Conservation (phyloP, 257 asterid species). For the Penstemon newberryi region DNA sequence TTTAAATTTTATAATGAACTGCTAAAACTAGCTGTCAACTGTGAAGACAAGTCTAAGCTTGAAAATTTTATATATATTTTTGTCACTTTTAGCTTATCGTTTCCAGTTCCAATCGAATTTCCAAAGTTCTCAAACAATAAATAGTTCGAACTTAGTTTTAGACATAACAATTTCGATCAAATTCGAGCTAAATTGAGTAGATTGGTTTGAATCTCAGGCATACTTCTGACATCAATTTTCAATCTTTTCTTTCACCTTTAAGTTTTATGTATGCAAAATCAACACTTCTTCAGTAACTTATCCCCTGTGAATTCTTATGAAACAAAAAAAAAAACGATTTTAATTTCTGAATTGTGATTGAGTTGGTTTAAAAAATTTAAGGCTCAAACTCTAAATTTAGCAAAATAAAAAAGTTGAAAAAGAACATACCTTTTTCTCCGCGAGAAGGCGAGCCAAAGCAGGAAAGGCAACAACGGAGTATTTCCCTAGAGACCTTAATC, state of each 20-base stretch:
- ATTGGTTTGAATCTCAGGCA: too few relatives aligned
- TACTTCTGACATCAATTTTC: not conserved
- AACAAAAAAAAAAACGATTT: not conserved
- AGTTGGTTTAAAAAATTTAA: not conserved
- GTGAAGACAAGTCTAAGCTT: too few relatives aligned
- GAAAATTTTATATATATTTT: too few relatives aligned
- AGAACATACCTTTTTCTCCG: constrained; percentile 60
- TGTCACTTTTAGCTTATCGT: too few relatives aligned
- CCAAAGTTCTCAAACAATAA: too few relatives aligned
- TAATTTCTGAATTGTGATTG: not conserved
- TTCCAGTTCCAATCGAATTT: too few relatives aligned
- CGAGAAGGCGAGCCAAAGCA: constrained; percentile 58
- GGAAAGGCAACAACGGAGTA: constrained; percentile 55
- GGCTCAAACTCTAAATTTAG: not conserved
- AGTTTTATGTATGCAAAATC: not conserved
- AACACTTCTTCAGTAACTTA: not conserved
- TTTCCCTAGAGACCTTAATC: constrained; percentile 65
- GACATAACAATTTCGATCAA: too few relatives aligned
- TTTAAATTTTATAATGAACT: too few relatives aligned
- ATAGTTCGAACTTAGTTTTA: too few relatives aligned
- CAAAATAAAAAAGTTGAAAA: not conserved
- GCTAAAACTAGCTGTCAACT: too few relatives aligned
- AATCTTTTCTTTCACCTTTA: not conserved
- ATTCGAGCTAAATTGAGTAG: too few relatives aligned
- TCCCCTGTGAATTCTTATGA: not conserved